Evolutionary conservation across 2,329 filamentous ascomycete genomes (phyloP).

Genomic region (Cryphonectria nitschkei): DNA sequence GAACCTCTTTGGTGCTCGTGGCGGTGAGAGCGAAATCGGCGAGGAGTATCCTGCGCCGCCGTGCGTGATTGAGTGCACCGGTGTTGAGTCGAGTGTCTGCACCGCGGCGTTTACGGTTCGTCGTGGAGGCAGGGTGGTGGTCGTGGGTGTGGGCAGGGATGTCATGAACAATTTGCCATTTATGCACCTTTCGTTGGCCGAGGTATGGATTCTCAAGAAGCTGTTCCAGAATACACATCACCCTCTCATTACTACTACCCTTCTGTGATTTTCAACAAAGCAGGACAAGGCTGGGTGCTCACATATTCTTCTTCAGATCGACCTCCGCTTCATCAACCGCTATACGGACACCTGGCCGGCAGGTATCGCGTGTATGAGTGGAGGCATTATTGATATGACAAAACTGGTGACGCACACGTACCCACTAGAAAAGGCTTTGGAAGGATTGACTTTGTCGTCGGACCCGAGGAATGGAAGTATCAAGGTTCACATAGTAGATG

Average conservation of each 20-base stretch:
- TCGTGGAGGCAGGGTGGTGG: constrained; percentile 63
- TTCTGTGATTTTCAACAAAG: too few relatives aligned
- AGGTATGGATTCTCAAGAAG: constrained; percentile 43
- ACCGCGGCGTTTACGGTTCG: constrained; percentile 61
- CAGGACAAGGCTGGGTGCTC: neutral
- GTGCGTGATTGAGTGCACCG: constrained; percentile 67
- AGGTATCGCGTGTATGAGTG: constrained; percentile 63
- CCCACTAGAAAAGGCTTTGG: constrained; percentile 62
- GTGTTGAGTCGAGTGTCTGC: constrained; percentile 64
- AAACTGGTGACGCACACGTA: constrained; percentile 66
- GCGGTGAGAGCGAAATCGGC: constrained; percentile 28
- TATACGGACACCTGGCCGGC: constrained; percentile 73
- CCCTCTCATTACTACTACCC: too few relatives aligned
- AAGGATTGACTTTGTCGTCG: constrained; percentile 58
- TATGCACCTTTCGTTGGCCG: constrained; percentile 66
- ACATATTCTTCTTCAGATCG: constrained; percentile 49
- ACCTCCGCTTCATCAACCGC: constrained; percentile 71
- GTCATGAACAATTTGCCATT: constrained; percentile 69
- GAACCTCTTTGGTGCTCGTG: constrained; percentile 51
- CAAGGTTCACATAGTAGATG: constrained; percentile 64
- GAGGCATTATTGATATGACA: constrained; percentile 64
- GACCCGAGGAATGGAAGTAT: constrained; percentile 58
- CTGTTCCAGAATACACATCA: too few relatives aligned
- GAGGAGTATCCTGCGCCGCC: constrained; percentile 61
- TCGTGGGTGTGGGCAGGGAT: constrained; percentile 65